Conservation (phyloP, 2,329 filamentous ascomycete species). For the Fusarium foetens region DNA sequence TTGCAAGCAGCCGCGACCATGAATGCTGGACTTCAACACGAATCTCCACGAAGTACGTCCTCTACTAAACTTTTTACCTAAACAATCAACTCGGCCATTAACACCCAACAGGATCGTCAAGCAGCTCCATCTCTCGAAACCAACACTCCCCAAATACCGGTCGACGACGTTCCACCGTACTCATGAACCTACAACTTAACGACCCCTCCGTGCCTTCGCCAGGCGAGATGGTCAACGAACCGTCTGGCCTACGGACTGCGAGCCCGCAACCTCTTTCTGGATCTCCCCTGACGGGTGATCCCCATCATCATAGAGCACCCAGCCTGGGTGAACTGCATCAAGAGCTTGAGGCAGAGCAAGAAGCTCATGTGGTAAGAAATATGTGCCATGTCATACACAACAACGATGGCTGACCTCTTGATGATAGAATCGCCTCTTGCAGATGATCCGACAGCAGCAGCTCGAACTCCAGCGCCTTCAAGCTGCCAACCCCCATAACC, state of each 20-base stretch:
- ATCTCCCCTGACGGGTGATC: slow-evolving; percentile 62
- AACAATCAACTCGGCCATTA: neutral
- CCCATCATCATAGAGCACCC: slow-evolving; percentile 73
- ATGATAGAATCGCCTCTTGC: slow-evolving; percentile 75
- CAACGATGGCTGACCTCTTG: slow-evolving; percentile 13
- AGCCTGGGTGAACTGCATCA: slow-evolving; percentile 82
- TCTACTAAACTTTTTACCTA: neutral
- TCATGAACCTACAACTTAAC: slow-evolving; percentile 79
- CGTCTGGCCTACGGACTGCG: slow-evolving; percentile 43
- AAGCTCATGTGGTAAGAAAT: slow-evolving; percentile 74
- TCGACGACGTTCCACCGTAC: slow-evolving; percentile 73
- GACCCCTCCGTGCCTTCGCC: slow-evolving; percentile 74
- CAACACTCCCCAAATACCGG: slow-evolving; percentile 59
- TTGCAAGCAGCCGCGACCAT: slow-evolving; percentile 81
- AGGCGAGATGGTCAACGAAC: slow-evolving; percentile 71
- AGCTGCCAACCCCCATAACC: slow-evolving; percentile 51
- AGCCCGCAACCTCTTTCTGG: slow-evolving; percentile 60
- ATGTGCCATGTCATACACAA: slow-evolving; percentile 15
- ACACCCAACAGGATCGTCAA: slow-evolving; percentile 59
- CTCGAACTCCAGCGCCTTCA: slow-evolving; percentile 73
- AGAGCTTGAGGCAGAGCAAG: slow-evolving; percentile 81
- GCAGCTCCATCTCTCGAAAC: slow-evolving; percentile 59
- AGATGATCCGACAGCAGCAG: slow-evolving; percentile 81
- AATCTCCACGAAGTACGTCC: slow-evolving; percentile 66
- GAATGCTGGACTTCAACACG: slow-evolving; percentile 78